These are phyloP conservation scores for Scenedesmus sp. DNA, from an alignment of 163 green algal species.

Conservation along the genomic window DNA sequence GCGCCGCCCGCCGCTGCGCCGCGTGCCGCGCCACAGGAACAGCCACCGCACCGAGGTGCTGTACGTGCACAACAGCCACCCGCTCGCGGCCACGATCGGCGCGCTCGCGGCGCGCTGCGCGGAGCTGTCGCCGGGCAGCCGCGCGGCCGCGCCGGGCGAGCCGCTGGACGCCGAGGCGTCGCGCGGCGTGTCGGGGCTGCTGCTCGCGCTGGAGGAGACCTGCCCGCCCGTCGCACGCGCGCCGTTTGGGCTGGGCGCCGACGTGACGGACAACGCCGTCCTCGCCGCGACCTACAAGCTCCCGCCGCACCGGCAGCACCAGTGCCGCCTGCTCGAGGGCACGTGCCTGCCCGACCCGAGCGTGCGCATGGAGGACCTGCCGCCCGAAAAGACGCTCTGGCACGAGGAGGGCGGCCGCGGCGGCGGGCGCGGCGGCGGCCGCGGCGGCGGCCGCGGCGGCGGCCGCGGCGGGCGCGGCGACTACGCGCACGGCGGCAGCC, in stretches of 20 bases:
- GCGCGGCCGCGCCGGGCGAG: slow-evolving; percentile 33
- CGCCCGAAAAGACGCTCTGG: slow-evolving; percentile 74
- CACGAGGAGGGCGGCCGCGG: slow-evolving; percentile 65
- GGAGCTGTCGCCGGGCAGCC: slow-evolving; percentile 39
- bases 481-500: neutral
- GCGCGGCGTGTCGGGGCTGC: slow-evolving; percentile 76
- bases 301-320: slow-evolving; percentile 67
- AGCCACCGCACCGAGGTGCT: slow-evolving; percentile 79
- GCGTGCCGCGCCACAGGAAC: slow-evolving; percentile 65
- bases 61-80: slow-evolving; percentile 80
- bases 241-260: slow-evolving; percentile 74
- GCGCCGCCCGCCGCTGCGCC: no score
- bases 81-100: slow-evolving; percentile 77
- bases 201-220: slow-evolving; percentile 77
- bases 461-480: slow-evolving; percentile 20
- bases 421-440: slow-evolving; percentile 23
- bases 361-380: slow-evolving; percentile 57
- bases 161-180: slow-evolving; percentile 38
- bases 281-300: slow-evolving; percentile 73
- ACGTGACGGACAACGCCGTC: slow-evolving; percentile 78
- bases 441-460: slow-evolving; percentile 18
- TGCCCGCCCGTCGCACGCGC: slow-evolving; percentile 77
- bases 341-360: slow-evolving; percentile 16
- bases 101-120: slow-evolving; percentile 67
- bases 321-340: slow-evolving; percentile 56